A percentile compares a stretch with the other conserved stretches of the same genome.
phyloP scores from a whole-genome alignment of 257 asterid species.

The Gynochthodes officinalis region DNA sequence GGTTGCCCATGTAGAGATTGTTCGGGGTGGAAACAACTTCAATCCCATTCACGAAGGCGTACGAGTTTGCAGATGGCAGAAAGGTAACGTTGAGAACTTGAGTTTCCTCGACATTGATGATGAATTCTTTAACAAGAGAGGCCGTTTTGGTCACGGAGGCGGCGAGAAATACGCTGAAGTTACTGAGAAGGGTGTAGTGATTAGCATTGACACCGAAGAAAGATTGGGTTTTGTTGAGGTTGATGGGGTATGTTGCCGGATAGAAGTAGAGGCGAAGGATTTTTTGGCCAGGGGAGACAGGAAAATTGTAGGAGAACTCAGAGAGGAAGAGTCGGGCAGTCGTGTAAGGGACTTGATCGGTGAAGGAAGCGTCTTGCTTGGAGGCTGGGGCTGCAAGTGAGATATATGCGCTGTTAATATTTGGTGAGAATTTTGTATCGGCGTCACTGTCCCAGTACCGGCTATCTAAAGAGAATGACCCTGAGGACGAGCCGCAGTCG shows the following conservation, averaged over 20 bases:
- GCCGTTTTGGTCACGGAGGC: neutral
- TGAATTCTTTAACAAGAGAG: constrained; percentile 27
- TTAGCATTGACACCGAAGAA: constrained; percentile 43
- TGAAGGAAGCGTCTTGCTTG: constrained; percentile 16
- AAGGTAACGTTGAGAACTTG: constrained; percentile 38
- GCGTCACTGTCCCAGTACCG: constrained; percentile 49
- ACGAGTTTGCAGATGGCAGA: constrained; percentile 32
- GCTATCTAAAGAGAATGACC: neutral
- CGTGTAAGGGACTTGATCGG: constrained; percentile 27
- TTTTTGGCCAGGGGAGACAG: constrained; percentile 37
- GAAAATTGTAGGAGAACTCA: constrained; percentile 42
- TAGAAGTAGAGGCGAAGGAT: constrained; percentile 59
- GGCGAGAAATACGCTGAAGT: constrained; percentile 43
- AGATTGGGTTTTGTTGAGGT: constrained; percentile 5
- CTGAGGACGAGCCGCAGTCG: constrained; percentile 41
- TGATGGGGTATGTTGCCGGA: constrained; percentile 28
- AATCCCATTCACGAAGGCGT: constrained; percentile 56
- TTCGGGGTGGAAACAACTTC: constrained; percentile 53
- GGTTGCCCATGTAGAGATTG: constrained; percentile 24
- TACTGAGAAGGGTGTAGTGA: constrained; percentile 31
- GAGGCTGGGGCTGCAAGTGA: constrained; percentile 26
- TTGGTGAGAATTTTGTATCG: constrained; percentile 25
- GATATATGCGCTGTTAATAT: constrained; percentile 15
- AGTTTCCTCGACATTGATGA: constrained; percentile 26
- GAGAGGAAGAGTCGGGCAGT: constrained; percentile 41